Base-by-base conservation (phyloP, 495 filamentous ascomycete genomes). In the Lichina pygmaea region DNA sequence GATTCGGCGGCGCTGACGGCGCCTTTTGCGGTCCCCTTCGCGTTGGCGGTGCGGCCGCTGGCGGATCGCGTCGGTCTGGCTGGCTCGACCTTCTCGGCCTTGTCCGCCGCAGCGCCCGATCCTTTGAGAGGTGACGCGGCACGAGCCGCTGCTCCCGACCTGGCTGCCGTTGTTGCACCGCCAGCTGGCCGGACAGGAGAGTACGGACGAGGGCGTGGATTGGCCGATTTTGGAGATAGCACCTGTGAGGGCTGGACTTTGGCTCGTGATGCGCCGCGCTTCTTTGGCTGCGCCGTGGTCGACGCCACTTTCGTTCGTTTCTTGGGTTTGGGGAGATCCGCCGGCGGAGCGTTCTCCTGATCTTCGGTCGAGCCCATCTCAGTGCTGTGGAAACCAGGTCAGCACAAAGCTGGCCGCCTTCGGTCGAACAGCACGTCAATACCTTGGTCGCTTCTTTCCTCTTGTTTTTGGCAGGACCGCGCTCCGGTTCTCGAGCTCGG, bases 191-290 rank as follows among this genome's bases (percentile, higher is more conserved):
- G 36, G 13, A 39, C 13, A 2, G 44, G 44, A 32, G 44, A 45
- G 4, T 44, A 15, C 1, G 44, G 44, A 9, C 16, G 15, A 17
- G 17, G 2, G 17, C 44, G 16, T 42, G 44, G 16, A 12, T 49
- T 49, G 9, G 5, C 30, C 10, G 48, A 49, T n/a, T 46, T 47
- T n/a, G 48, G 48, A 32, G 48, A 49, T 5, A 49, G 43, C 12
- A 49, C 37, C 45, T 49, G 48, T 40, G 48, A 46, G 13, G 34
- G 15, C 8, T 48, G 10, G 6, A 32, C 17, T 36, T 49, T 47
- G 24, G 41, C 24, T 38, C 46, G 12, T 30, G 48, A 49, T 4
- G 36, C 15, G 8, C n/a, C 24, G 10, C 48, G 48, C 4, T 33
- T 13, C 13, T 44, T 17, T 6, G 13, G 24, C 12, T 8, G 11